Percentiles rank a stretch among this genome's conserved stretches.
phyloP scores from a whole-genome alignment of 768 basidiomycete genomes.

The Gautieria morchelliformis region DNA sequence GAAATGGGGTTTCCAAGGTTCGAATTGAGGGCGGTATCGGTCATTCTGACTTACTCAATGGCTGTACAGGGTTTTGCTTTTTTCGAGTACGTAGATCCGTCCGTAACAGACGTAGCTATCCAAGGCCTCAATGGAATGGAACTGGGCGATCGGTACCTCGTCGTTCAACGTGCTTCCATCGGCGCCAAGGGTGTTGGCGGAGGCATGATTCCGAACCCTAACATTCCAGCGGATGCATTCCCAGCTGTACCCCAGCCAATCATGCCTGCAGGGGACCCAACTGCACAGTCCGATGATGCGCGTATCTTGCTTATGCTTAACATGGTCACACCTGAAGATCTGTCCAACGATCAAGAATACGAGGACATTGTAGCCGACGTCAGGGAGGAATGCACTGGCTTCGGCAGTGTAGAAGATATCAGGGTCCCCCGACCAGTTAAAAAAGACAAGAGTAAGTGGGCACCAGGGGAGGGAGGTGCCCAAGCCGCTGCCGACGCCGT shows the following conservation, averaged over 20 bases:
- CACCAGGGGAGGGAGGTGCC: slow-evolving; percentile 46
- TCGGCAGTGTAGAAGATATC: slow-evolving; percentile 75
- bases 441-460: slow-evolving; percentile 77
- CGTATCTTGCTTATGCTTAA: slow-evolving; percentile 95
- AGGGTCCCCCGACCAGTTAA: slow-evolving; percentile 84
- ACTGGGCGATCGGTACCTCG: slow-evolving; percentile 88
- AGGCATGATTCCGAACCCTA: slow-evolving; percentile 50
- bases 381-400: slow-evolving; percentile 78
- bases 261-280: slow-evolving; percentile 71
- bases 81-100: slow-evolving; percentile 91
- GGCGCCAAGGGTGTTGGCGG: slow-evolving; percentile 72
- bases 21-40: slow-evolving; percentile 4
- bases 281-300: slow-evolving; percentile 38
- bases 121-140: slow-evolving; percentile 97
- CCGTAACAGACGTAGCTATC: slow-evolving; percentile 90
- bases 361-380: slow-evolving; percentile 92
- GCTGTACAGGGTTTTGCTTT: slow-evolving; percentile 86
- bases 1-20: slow-evolving; percentile 82
- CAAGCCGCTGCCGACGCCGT: slow-evolving; percentile 57
- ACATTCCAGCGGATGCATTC: slow-evolving; percentile 71
- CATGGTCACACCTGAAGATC: slow-evolving; percentile 94
- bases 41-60: not conserved
- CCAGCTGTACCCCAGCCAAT: slow-evolving; percentile 81
- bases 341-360: slow-evolving; percentile 85
- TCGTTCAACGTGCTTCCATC: slow-evolving; percentile 93